Base-by-base conservation (phyloP, 139 green algal species). In the Chlamydomonas sp. region DNA sequence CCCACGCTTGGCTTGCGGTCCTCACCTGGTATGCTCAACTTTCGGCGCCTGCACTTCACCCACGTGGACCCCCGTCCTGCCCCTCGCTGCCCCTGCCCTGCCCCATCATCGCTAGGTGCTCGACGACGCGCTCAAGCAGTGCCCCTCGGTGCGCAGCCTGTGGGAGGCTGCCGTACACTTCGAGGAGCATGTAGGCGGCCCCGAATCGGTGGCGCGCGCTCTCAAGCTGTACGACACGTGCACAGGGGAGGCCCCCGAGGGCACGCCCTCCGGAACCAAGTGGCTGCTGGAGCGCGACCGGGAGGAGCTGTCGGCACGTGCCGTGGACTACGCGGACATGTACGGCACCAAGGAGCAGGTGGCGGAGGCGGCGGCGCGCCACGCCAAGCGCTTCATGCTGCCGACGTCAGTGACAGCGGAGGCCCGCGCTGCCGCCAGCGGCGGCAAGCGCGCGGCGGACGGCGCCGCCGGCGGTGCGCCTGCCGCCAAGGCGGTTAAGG, bases 81-180 rank as follows among this genome's bases (percentile, higher is more conserved):
- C n/a, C 75, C 75, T n/a, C 75, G 8, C 57, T 31, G 62, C 6
- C 62, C 61, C 60, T 62, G 20, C 59, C 59, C 14, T 12, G 3
- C 79, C 49, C 2, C 79, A 31, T 60, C 6, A 12, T 15, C 75
- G 1, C 17, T 18, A 85, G 60, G 90, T 96, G n/a, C 89, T 96
- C 74, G 79, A 89, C 16, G 78, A 88, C 6, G 94, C 92, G 5
- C 71, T 97, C 14, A 80, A 83, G 5, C 78, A 90, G 1, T 63
- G 57, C 14, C 89, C 93, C 4, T 62, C 73, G 72, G 89, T 87
- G 18, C 83, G 90, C 15, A 73, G 75, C 15, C 81, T 97, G 31
- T 97, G 94, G 93, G 92, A 97, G 86, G 95, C 89, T 1, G 91
- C 93, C 20, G 90, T 97, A 2, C 85, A 89, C 18, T 93, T 96